Conservation (phyloP, 108 stramenopile species). For the Cyclotella choctawhatcheeana region DNA sequence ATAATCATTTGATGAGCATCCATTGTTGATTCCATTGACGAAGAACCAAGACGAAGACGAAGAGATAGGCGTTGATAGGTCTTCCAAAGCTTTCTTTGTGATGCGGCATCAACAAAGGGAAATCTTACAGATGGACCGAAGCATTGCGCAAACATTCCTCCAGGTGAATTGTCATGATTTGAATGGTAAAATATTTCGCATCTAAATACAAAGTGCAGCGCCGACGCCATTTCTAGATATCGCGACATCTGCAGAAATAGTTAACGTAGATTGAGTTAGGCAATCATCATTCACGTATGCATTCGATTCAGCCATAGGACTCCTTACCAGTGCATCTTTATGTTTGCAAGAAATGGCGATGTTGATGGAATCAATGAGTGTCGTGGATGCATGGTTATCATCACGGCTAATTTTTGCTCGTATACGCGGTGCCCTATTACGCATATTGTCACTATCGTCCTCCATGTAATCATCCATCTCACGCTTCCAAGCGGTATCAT, state of each 20-base stretch:
- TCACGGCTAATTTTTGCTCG: conserved; percentile 6
- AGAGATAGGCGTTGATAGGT: conserved; percentile 74
- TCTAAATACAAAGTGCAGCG: conserved; percentile 61
- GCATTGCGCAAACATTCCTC: conserved; percentile 66
- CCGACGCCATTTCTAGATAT: conserved; percentile 49
- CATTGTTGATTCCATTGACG: conserved; percentile 60
- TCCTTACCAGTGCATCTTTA: conserved; percentile 37
- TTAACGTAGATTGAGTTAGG: no score
- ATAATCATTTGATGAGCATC: conserved; percentile 65
- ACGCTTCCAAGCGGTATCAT: conserved; percentile 45
- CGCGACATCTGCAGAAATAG: no score
- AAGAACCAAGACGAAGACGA: conserved; percentile 74
- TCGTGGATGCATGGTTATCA: no score
- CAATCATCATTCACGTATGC: no score
- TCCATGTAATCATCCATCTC: conserved; percentile 26
- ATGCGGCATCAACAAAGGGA: conserved; percentile 51
- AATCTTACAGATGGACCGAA: conserved; percentile 60
- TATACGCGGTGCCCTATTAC: neutral
- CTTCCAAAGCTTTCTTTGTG: conserved; percentile 60
- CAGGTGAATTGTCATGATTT: conserved; percentile 10
- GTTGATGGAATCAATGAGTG: conserved; percentile 37
- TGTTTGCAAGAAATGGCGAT: conserved; percentile 29
- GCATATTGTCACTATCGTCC: conserved; percentile 21
- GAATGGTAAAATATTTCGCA: conserved; percentile 47
- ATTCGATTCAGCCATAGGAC: no score